These are phyloP conservation scores for Pyricularia sp. DNA, from an alignment of 2,329 filamentous ascomycete genomes.

Conservation along the genomic window DNA sequence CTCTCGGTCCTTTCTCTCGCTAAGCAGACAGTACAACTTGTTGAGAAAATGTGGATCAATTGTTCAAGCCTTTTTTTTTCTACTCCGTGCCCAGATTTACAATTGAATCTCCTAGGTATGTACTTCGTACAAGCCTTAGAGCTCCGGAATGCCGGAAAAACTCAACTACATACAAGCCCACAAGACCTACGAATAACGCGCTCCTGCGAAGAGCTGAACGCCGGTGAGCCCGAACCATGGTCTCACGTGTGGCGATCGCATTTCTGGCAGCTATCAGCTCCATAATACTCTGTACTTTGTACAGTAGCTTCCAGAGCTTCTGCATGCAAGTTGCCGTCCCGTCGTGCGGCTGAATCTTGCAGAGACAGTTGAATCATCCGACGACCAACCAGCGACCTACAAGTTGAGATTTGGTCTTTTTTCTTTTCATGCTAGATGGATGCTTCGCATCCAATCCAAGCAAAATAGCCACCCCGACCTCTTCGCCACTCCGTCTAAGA, in stretches of 20 bases:
- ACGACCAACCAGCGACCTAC: neutral
- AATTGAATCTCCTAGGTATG: neutral
- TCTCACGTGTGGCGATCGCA: neutral
- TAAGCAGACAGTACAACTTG: neutral
- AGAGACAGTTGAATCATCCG: neutral
- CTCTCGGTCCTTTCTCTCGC: neutral
- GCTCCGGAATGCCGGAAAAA: too few species aligned
- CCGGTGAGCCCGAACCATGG: neutral
- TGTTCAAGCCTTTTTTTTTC: neutral
- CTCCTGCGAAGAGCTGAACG: neutral
- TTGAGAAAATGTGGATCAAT: neutral
- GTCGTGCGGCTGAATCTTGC: neutral
- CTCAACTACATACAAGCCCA: too few species aligned
- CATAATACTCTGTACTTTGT: neutral
- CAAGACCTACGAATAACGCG: neutral
- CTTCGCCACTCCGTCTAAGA: neutral
- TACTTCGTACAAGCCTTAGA: too few species aligned
- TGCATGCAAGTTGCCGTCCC: neutral
- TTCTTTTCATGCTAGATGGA: neutral
- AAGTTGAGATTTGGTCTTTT: neutral
- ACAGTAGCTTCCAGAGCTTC: neutral
- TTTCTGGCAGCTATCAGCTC: neutral
- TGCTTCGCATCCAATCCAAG: neutral
- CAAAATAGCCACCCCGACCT: neutral
- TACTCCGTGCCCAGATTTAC: neutral